Percentiles rank a stretch among this genome's conserved stretches.
Conservation (phyloP, 192 early-diverging fungal genomes). For the Linnemannia elongata region DNA sequence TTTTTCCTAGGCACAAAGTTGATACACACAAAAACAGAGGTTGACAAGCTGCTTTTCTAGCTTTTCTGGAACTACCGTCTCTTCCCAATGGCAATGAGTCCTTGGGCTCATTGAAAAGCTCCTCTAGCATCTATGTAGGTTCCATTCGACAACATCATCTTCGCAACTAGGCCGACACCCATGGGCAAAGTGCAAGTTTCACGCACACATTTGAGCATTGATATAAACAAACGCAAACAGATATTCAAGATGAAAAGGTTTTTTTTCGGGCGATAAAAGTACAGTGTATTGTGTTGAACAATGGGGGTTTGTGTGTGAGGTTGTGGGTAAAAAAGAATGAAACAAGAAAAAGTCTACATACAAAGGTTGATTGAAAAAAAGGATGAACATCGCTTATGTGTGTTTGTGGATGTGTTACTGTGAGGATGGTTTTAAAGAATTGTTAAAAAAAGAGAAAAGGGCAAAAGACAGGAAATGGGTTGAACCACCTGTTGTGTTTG, state of each 20-base stretch:
- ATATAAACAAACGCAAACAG: background rate
- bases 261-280: slow-evolving; percentile 43
- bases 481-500: slow-evolving; percentile 52
- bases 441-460: slow-evolving; percentile 37
- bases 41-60: too few relatives aligned
- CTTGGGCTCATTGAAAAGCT: background rate
- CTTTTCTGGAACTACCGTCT: too few relatives aligned
- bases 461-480: slow-evolving; percentile 43
- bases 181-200: background rate
- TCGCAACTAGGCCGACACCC: background rate
- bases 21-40: too few relatives aligned
- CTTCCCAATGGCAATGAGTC: background rate
- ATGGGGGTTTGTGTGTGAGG: slow-evolving; percentile 29
- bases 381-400: background rate
- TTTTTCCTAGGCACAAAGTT: too few relatives aligned
- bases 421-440: slow-evolving; percentile 13
- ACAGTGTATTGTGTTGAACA: slow-evolving; percentile 61
- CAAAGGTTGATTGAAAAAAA: slow-evolving; percentile 25
- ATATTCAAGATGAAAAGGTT: background rate
- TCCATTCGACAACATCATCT: background rate
- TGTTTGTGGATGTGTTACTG: background rate
- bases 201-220: background rate
- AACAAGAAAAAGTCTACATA: slow-evolving; percentile 51
- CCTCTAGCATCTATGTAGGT: background rate
- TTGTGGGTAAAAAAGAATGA: slow-evolving; percentile 18